Evolutionary conservation across 2,329 filamentous ascomycete species (phyloP).

Genomic region (Cylindrodendrum hubeiense): DNA sequence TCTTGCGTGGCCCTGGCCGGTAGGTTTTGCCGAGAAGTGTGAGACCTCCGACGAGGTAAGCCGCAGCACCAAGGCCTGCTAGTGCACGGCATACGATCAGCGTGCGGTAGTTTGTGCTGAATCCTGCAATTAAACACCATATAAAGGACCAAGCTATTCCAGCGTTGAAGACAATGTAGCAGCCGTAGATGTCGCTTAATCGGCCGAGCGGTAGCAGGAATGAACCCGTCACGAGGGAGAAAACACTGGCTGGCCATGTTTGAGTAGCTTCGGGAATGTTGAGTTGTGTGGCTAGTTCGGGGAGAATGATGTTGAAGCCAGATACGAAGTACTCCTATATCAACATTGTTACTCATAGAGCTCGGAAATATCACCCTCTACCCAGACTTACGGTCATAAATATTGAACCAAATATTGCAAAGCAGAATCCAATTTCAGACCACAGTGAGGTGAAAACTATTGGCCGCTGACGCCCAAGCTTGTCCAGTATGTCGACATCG

Average conservation of each 20-base stretch:
- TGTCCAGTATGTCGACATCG: background rate
- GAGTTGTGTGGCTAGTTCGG: slow-evolving; percentile 65
- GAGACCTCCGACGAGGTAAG: slow-evolving; percentile 76
- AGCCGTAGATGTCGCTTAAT: slow-evolving; percentile 71
- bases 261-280: slow-evolving; percentile 3
- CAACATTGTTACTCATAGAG: too few relatives aligned
- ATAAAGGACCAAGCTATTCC: slow-evolving; percentile 73
- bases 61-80: slow-evolving; percentile 78
- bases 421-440: background rate
- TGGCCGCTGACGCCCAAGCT: background rate
- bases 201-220: slow-evolving; percentile 73
- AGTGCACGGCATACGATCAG: slow-evolving; percentile 78
- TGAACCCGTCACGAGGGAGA: slow-evolving; percentile 58
- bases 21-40: slow-evolving; percentile 76
- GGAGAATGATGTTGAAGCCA: slow-evolving; percentile 62
- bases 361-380: too few relatives aligned
- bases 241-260: slow-evolving; percentile 12
- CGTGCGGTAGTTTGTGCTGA: slow-evolving; percentile 74
- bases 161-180: slow-evolving; percentile 67
- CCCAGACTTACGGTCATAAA: background rate
- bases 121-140: slow-evolving; percentile 78
- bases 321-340: slow-evolving; percentile 14
- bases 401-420: background rate
- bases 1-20: slow-evolving; percentile 77
- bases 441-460: background rate